Percentiles rank a stretch among this genome's conserved stretches.
Evolutionary conservation across 202 grass and related monocot genomes (phyloP).

Genomic region (Dendrocalamus latiflorus): DNA sequence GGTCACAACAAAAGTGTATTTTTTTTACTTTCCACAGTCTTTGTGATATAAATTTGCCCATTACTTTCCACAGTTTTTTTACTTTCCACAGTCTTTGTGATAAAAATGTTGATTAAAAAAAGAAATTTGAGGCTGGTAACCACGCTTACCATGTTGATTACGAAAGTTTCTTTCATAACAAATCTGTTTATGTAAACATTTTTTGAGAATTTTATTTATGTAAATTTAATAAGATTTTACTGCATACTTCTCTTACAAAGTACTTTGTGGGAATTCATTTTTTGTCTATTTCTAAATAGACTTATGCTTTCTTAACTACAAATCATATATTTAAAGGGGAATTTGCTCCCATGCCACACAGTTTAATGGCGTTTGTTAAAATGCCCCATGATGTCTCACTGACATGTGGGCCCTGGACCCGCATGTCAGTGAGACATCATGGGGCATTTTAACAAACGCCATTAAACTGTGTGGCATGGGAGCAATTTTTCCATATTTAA

Average conservation of each 20-base stretch:
- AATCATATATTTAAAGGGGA: too few species aligned
- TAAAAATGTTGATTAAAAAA: neutral
- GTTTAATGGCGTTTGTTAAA: too few species aligned
- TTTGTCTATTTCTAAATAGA: neutral
- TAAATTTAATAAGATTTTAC: neutral
- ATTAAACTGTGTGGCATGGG: too few species aligned
- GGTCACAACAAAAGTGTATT: neutral
- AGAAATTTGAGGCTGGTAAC: neutral
- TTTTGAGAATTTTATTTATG: neutral
- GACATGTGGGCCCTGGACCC: too few species aligned
- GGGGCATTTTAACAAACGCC: too few species aligned
- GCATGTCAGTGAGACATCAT: too few species aligned
- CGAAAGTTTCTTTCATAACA: neutral
- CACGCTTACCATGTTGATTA: neutral
- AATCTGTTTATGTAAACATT: neutral
- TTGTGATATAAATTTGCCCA: too few species aligned
- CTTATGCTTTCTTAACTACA: neutral
- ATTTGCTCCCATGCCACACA: too few species aligned
- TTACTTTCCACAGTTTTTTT: too few species aligned
- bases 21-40: neutral
- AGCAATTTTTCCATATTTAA: too few species aligned
- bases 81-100: too few species aligned
- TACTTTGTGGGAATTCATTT: neutral
- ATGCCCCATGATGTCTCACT: too few species aligned
- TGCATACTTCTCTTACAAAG: neutral